Percentiles rank a stretch among this genome's conserved stretches.
Conservation (phyloP, 2,329 filamentous ascomycete species). For the Pyrenochaeta sp. region DNA sequence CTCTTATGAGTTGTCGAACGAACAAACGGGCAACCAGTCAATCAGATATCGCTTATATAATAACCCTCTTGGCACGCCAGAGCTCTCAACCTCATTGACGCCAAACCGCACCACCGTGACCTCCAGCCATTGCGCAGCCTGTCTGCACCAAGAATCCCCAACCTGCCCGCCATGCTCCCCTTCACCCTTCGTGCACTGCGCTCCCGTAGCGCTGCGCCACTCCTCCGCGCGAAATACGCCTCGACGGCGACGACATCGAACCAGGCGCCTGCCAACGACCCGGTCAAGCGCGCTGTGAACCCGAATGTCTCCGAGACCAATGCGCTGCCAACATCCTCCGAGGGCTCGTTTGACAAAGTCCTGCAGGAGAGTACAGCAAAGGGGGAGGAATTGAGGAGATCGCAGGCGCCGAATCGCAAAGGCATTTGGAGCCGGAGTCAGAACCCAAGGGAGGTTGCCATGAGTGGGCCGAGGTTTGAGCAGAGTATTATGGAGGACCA, state of each 20-base stretch:
- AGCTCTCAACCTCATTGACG: conserved; percentile 24
- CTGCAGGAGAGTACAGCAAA: conserved; percentile 64
- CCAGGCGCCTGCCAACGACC: conserved; percentile 73
- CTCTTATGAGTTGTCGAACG: background rate
- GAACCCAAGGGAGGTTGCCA: conserved; percentile 79
- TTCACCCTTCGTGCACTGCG: conserved; percentile 39
- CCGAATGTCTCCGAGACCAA: conserved; percentile 69
- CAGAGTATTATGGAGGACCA: conserved; percentile 93
- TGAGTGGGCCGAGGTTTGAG: conserved; percentile 95
- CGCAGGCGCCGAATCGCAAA: conserved; percentile 87
- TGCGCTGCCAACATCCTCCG: conserved; percentile 62
- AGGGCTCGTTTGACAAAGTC: conserved; percentile 59
- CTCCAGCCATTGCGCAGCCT: conserved; percentile 25
- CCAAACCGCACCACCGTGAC: background rate
- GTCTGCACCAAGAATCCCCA: conserved; percentile 16
- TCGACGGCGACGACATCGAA: conserved; percentile 57
- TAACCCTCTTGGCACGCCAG: conserved; percentile 14
- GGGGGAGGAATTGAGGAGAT: conserved; percentile 65
- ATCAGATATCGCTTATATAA: conserved; percentile 14
- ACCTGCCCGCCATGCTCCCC: conserved; percentile 31
- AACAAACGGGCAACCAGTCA: background rate
- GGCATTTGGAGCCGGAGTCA: conserved; percentile 88
- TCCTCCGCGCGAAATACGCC: conserved; percentile 34
- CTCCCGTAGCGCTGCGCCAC: conserved; percentile 33
- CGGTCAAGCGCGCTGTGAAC: conserved; percentile 58